Percentiles rank a stretch among this genome's conserved stretches.
phyloP scores from a whole-genome alignment of 1,284 basidiomycete species.

The Apiotrichum siamense region DNA sequence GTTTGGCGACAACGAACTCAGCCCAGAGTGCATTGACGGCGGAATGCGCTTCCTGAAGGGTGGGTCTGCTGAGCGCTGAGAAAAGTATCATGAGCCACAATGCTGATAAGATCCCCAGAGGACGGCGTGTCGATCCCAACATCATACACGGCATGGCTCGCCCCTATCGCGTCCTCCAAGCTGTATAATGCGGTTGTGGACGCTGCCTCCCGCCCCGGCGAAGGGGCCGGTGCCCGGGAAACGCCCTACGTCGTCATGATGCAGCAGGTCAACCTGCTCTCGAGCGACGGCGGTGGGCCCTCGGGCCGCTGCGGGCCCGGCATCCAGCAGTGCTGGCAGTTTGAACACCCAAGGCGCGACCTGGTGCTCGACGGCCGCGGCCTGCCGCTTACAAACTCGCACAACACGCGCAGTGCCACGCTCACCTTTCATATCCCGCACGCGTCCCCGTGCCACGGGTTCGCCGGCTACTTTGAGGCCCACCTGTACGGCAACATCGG shows the following conservation, averaged over 20 bases:
- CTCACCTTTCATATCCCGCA: constrained; percentile 89
- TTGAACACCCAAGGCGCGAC: constrained; percentile 84
- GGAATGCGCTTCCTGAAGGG: constrained; percentile 83
- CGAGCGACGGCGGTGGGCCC: constrained; percentile 57
- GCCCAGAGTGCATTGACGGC: constrained; percentile 96
- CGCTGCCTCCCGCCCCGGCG: constrained; percentile 45
- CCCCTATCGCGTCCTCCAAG: constrained; percentile 88
- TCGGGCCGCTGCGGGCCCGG: constrained; percentile 65
- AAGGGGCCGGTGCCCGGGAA: constrained; percentile 59
- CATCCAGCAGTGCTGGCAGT: constrained; percentile 95
- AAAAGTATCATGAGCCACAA: too few relatives aligned
- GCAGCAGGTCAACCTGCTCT: constrained; percentile 80
- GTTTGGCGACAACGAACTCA: constrained; percentile 98
- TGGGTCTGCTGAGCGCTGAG: too few relatives aligned
- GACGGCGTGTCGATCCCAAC: constrained; percentile 92
- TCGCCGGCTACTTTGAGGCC: constrained; percentile 97
- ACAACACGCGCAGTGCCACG: constrained; percentile 73
- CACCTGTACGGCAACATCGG: constrained; percentile 82
- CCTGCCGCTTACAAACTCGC: constrained; percentile 75
- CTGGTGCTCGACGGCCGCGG: constrained; percentile 66
- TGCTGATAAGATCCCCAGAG: constrained; percentile 50
- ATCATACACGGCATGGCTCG: constrained; percentile 90
- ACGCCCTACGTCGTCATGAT: constrained; percentile 99
- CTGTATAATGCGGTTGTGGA: constrained; percentile 67
- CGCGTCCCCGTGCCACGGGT: constrained; percentile 89